Conservation (phyloP, 1,284 basidiomycete genomes). For the Lentinula novae-zelandiae region DNA sequence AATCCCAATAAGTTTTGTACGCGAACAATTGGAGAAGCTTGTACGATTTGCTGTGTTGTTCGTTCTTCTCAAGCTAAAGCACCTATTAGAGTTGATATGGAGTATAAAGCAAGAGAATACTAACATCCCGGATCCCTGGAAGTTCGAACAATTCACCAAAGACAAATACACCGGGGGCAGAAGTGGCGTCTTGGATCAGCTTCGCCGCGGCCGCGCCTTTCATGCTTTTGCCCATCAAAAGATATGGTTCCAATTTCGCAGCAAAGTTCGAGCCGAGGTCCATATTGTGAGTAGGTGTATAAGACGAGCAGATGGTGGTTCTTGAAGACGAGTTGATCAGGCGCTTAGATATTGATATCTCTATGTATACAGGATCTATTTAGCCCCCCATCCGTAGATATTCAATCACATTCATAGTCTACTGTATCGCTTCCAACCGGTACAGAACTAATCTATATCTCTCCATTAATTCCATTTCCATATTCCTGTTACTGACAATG, state of each 20-base stretch:
- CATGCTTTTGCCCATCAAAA: constrained; percentile 86
- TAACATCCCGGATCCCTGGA: constrained; percentile 79
- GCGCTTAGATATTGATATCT: neutral
- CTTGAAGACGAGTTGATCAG: neutral
- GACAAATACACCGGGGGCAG: constrained; percentile 86
- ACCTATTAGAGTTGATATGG: constrained; percentile 5
- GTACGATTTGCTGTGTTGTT: constrained; percentile 57
- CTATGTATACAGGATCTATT: no score
- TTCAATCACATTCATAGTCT: neutral
- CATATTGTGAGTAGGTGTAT: constrained; percentile 27
- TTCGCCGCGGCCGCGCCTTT: constrained; percentile 92
- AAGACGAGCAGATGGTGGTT: neutral
- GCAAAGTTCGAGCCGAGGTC: constrained; percentile 52
- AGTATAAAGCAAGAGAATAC: constrained; percentile 12
- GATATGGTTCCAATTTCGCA: constrained; percentile 78
- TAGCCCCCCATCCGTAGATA: no score
- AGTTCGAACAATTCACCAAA: constrained; percentile 86
- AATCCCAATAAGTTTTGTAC: constrained; percentile 83
- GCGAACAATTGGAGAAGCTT: constrained; percentile 82
- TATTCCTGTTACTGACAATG: neutral
- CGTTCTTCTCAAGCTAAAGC: constrained; percentile 57
- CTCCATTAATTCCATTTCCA: neutral
- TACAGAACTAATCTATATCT: neutral
- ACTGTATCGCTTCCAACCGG: neutral
- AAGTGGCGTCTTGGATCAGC: constrained; percentile 80